These are phyloP conservation scores for Dictyostelium capitatum DNA, from an alignment of 78 protist genomes.

Conservation along the genomic window DNA sequence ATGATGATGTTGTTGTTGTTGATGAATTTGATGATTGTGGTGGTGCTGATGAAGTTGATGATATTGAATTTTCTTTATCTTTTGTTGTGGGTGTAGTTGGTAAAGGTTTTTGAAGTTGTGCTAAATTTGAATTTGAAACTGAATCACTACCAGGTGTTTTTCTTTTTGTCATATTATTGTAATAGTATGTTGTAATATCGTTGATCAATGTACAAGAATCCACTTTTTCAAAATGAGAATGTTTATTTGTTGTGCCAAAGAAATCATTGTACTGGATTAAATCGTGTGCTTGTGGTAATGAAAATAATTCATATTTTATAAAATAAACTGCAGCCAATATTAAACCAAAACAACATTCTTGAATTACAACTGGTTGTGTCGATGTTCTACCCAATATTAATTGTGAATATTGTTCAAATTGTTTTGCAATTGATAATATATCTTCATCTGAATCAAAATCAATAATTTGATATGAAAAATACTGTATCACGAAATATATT, in stretches of 20 bases:
- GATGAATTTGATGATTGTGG: not conserved
- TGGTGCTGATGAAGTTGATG: not conserved
- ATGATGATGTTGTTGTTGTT: not conserved
- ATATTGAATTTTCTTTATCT: not conserved
- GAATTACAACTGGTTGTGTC: constrained; percentile 43
- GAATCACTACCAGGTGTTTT: not conserved
- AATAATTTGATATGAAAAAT: constrained; percentile 68
- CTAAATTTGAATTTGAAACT: not conserved
- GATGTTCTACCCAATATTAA: constrained; percentile 52
- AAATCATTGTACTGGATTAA: constrained; percentile 70
- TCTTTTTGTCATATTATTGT: constrained; percentile 59
- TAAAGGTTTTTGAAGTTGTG: not conserved
- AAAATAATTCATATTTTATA: constrained; percentile 71
- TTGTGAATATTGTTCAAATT: constrained; percentile 65
- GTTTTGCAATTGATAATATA: constrained; percentile 43
- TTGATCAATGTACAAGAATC: constrained; percentile 65
- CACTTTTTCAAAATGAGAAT: constrained; percentile 47
- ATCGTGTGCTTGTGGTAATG: constrained; percentile 76
- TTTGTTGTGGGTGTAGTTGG: not conserved
- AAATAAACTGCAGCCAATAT: constrained; percentile 57
- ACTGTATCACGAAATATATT: not conserved
- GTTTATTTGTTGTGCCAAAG: constrained; percentile 42
- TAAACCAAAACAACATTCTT: constrained; percentile 78
- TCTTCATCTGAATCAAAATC: constrained; percentile 59
- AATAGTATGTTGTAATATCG: constrained; percentile 64